These are phyloP conservation scores for Ceriops decandra DNA, from an alignment of 345 rosid genomes.

Conservation along the genomic window DNA sequence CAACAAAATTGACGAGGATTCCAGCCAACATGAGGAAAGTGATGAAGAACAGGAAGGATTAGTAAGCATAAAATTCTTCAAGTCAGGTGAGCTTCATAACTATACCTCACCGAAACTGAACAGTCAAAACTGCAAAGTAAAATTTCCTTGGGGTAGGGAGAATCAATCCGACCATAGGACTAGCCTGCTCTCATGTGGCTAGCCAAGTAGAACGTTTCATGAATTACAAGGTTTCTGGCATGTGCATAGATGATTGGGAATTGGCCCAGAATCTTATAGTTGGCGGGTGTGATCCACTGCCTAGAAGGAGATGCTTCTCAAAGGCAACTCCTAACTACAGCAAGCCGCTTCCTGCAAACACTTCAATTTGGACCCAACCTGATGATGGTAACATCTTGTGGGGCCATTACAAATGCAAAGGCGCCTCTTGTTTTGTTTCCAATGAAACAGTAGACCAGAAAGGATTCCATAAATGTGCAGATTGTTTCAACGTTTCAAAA, in stretches of 20 bases:
- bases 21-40: conserved; percentile 29
- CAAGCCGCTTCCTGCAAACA: conserved; percentile 30
- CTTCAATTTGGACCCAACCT: conserved; percentile 48
- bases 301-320: conserved; percentile 55
- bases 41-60: conserved; percentile 33
- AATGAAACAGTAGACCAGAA: conserved; percentile 21
- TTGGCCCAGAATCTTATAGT: conserved; percentile 47
- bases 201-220: conserved; percentile 40
- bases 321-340: conserved; percentile 36
- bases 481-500: conserved; percentile 46
- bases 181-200: conserved; percentile 31
- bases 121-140: conserved; percentile 35
- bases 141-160: conserved; percentile 49
- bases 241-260: conserved; percentile 48
- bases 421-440: conserved; percentile 48
- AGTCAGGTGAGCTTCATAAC: conserved; percentile 39
- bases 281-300: conserved; percentile 49
- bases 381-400: conserved; percentile 38
- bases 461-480: conserved; percentile 56
- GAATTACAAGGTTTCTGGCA: conserved; percentile 34
- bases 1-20: conserved; percentile 34
- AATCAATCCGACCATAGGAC: conserved; percentile 41
- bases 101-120: conserved; percentile 42
- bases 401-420: conserved; percentile 53
- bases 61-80: conserved; percentile 20